phyloP scores from a whole-genome alignment of 2,329 filamentous ascomycete genomes.

The Coniella lustricola region DNA sequence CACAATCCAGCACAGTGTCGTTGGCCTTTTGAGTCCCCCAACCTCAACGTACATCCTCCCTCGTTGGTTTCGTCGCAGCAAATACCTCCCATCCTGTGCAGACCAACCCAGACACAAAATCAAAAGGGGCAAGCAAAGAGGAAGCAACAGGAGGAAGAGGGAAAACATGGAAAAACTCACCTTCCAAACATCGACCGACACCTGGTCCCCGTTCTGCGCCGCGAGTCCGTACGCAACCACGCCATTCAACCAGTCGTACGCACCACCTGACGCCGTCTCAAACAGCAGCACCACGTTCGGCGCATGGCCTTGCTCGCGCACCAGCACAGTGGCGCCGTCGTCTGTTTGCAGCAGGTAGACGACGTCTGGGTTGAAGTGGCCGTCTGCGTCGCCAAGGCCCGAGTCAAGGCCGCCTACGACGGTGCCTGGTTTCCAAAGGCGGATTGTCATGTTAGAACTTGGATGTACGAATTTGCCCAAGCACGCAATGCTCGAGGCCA shows the following conservation, averaged over 20 bases:
- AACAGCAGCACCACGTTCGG: slow-evolving; percentile 30
- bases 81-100: no score
- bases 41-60: no score
- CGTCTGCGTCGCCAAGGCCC: slow-evolving; percentile 29
- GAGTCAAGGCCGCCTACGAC: slow-evolving; percentile 29
- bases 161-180: no score
- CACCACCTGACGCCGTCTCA: slow-evolving; percentile 27
- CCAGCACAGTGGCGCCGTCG: slow-evolving; percentile 31
- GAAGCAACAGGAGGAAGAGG: neutral
- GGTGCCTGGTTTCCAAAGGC: no score
- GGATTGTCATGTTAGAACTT: no score
- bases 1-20: no score
- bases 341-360: slow-evolving; percentile 31
- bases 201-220: slow-evolving; percentile 1
- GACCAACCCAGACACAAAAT: no score
- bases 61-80: no score
- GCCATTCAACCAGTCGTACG: slow-evolving; percentile 32
- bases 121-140: neutral
- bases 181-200: slow-evolving; percentile 21
- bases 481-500: no score
- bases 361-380: slow-evolving; percentile 32
- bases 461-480: no score
- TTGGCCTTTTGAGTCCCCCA: no score
- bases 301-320: slow-evolving; percentile 29
- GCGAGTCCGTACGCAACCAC: slow-evolving; percentile 22